Evolutionary conservation across 352 stramenopile species (phyloP).

Genomic region (Phytophthora brassicae): DNA sequence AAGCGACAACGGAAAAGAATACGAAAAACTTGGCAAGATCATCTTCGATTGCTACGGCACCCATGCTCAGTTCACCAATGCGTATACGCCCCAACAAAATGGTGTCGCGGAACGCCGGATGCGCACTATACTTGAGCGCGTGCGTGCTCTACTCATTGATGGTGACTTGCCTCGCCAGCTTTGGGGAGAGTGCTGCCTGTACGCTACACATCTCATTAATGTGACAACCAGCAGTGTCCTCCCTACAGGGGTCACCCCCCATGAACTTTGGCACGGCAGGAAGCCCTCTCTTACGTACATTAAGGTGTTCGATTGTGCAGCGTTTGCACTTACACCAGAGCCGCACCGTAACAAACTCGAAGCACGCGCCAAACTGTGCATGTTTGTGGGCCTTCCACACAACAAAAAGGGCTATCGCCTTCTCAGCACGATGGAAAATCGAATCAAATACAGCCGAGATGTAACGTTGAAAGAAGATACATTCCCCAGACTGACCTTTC

Average conservation of each 20-base stretch:
- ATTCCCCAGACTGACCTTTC: neutral
- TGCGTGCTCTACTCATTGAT: slow-evolving; percentile 11
- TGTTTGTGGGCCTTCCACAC: slow-evolving; percentile 12
- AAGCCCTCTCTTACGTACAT: neutral
- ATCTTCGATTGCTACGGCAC: slow-evolving; percentile 1
- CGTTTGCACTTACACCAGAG: neutral
- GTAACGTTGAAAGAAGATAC: neutral
- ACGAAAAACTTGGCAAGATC: neutral
- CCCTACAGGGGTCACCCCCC: neutral
- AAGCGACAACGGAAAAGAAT: neutral
- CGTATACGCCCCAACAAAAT: slow-evolving; percentile 15
- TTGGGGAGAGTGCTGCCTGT: neutral
- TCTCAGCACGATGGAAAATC: slow-evolving; percentile 10
- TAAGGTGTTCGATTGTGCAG: neutral
- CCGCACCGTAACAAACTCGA: slow-evolving; percentile 12
- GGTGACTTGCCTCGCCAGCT: neutral
- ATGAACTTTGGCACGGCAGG: neutral
- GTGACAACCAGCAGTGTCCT: neutral
- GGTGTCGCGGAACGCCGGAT: slow-evolving; percentile 13
- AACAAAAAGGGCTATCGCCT: slow-evolving; percentile 23
- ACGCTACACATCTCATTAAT: neutral
- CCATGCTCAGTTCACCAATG: slow-evolving; percentile 18
- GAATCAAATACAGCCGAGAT: slow-evolving; percentile 17
- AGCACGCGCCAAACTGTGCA: neutral
- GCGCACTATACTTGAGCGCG: slow-evolving; percentile 18